Evolutionary conservation across 1,284 basidiomycete genomes (phyloP).

Genomic region (Tilletia horrida): DNA sequence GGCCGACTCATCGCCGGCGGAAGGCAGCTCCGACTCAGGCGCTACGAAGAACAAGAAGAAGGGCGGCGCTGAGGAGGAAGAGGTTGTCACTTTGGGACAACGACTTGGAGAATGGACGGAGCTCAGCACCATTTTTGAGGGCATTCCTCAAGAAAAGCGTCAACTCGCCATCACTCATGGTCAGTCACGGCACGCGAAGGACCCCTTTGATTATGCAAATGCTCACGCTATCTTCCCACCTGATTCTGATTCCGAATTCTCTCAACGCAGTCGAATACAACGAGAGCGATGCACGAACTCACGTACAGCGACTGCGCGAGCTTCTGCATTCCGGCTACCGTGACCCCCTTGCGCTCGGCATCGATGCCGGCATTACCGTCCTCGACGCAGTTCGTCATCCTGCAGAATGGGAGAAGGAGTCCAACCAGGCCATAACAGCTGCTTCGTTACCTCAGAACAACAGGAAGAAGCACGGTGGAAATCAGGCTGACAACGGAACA

Average conservation of each 20-base stretch:
- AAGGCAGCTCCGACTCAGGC: not conserved
- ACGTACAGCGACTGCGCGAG: constrained; percentile 59
- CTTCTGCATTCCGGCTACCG: constrained; percentile 57
- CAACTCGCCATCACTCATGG: constrained; percentile 46
- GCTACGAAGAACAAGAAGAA: constrained; percentile 20
- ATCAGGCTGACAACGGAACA: constrained; percentile 15
- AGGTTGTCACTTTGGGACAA: constrained; percentile 30
- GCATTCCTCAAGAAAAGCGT: constrained; percentile 38
- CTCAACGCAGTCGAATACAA: constrained; percentile 59
- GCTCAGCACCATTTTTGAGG: constrained; percentile 47
- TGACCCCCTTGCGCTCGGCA: constrained; percentile 56
- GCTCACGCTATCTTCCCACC: not conserved
- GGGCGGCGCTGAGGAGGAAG: not conserved
- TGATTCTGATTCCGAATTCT: not conserved
- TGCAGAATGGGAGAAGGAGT: constrained; percentile 41
- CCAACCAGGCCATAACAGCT: constrained; percentile 17
- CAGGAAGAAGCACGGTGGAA: constrained; percentile 28
- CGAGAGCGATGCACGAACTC: constrained; percentile 59
- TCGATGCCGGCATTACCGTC: constrained; percentile 58
- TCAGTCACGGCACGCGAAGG: constrained; percentile 20
- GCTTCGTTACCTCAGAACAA: constrained; percentile 38
- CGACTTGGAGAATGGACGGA: constrained; percentile 48
- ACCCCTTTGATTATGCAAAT: not conserved
- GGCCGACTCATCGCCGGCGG: not conserved
- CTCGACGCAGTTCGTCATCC: constrained; percentile 59